Percentiles rank a stretch among this genome's conserved stretches.
Conservation (phyloP, 345 rosid genomes). For the Gossypium ekmanianum region DNA sequence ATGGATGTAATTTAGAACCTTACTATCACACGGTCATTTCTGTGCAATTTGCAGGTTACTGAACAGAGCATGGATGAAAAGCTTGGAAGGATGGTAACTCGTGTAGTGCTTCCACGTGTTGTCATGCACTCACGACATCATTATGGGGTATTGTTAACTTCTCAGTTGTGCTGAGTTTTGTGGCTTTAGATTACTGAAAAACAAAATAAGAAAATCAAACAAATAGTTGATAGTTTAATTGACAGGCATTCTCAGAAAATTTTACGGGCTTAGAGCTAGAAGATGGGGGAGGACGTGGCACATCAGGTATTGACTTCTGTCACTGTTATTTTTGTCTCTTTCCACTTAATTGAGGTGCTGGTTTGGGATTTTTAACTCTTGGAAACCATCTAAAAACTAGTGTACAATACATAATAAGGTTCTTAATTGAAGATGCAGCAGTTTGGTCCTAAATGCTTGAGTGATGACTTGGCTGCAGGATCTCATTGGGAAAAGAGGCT, state of each 20-base stretch:
- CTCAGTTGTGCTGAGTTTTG: neutral
- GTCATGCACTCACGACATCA: slow-evolving; percentile 94
- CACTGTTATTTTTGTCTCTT: neutral
- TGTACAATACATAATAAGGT: neutral
- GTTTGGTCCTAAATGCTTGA: slow-evolving; percentile 11
- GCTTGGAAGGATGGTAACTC: slow-evolving; percentile 89
- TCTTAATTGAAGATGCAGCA: neutral
- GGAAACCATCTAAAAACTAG: neutral
- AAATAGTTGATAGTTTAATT: slow-evolving; percentile 10
- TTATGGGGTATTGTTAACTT: slow-evolving; percentile 64
- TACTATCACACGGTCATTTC: neutral
- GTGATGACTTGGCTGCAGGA: slow-evolving; percentile 40
- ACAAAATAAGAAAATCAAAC: slow-evolving; percentile 3
- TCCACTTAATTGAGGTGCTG: neutral
- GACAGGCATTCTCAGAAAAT: slow-evolving; percentile 90
- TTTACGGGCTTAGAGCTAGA: slow-evolving; percentile 97
- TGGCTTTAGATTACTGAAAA: slow-evolving; percentile 10
- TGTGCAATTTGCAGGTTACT: slow-evolving; percentile 59
- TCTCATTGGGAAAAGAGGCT: slow-evolving; percentile 99
- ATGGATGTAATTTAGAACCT: neutral
- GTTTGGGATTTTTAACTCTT: neutral
- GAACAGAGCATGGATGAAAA: slow-evolving; percentile 87
- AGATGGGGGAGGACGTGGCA: slow-evolving; percentile 99
- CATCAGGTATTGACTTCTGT: slow-evolving; percentile 56
- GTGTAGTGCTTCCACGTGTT: slow-evolving; percentile 94